Percentiles rank a stretch among this genome's conserved stretches.
Conservation (phyloP, 1,284 basidiomycete genomes). For the Microbotryum lychnidis-dioicae region DNA sequence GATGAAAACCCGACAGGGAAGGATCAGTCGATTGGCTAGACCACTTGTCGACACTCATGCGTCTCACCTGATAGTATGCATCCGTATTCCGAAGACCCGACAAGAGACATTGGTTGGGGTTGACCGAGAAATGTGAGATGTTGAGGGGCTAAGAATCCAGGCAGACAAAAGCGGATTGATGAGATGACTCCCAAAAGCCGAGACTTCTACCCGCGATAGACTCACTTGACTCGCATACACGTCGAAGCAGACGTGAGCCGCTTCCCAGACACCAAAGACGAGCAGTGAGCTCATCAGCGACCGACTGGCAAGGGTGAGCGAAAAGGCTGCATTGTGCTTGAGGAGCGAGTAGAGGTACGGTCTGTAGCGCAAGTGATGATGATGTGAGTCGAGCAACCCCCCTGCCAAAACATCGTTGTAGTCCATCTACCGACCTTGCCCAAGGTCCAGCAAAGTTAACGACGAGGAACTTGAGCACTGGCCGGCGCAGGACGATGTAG, state of each 20-base stretch:
- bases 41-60: not conserved
- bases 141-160: constrained; percentile 17
- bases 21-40: not conserved
- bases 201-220: not conserved
- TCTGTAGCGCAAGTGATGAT: not conserved
- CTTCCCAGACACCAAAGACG: constrained; percentile 19
- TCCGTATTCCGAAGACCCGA: constrained; percentile 48
- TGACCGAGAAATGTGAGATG: constrained; percentile 29
- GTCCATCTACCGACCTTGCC: constrained; percentile 11
- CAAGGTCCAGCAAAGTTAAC: constrained; percentile 22
- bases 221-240: constrained; percentile 29
- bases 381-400: not conserved
- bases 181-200: not conserved
- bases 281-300: constrained; percentile 10
- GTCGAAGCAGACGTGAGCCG: constrained; percentile 24
- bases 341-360: constrained; percentile 30
- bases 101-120: constrained; percentile 43
- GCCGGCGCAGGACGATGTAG: constrained; percentile 28
- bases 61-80: constrained; percentile 37
- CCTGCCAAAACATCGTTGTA: not conserved
- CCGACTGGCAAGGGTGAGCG: constrained; percentile 19
- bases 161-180: too few species aligned
- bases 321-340: constrained; percentile 24
- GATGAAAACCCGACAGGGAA: not conserved
- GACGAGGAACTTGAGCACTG: constrained; percentile 28